phyloP scores from a whole-genome alignment of 768 basidiomycete species.

The Kwoniella mangroviensis region DNA sequence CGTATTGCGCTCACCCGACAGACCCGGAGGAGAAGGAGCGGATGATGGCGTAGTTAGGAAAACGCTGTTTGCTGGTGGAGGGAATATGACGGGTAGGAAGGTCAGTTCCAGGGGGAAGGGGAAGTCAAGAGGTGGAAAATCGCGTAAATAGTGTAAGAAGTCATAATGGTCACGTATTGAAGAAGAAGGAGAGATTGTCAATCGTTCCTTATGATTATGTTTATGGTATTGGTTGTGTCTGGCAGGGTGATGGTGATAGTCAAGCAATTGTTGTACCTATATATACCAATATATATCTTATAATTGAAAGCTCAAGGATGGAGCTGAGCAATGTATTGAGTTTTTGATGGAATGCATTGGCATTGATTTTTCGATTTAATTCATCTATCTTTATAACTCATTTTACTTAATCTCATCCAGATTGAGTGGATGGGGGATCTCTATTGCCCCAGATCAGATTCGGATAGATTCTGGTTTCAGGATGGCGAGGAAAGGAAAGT shows the following conservation, averaged over 20 bases:
- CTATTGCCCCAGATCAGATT: slow-evolving; percentile 4
- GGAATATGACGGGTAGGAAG: slow-evolving; percentile 1
- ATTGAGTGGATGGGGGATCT: too few species aligned
- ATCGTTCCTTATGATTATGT: background rate
- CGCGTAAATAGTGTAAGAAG: slow-evolving; percentile 23
- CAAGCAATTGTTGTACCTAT: too few species aligned
- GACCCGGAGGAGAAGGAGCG: slow-evolving; percentile 5
- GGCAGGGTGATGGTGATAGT: background rate
- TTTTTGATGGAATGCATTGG: too few species aligned
- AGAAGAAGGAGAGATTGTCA: background rate
- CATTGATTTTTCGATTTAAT: too few species aligned
- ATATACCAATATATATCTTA: too few species aligned
- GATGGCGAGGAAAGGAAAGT: background rate
- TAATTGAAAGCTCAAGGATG: too few species aligned
- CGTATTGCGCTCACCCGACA: slow-evolving; percentile 12
- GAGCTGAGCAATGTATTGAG: too few species aligned
- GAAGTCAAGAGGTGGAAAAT: slow-evolving; percentile 22
- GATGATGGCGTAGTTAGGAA: slow-evolving; percentile 34
- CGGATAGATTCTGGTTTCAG: slow-evolving; percentile 20
- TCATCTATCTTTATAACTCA: too few species aligned
- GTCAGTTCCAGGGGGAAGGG: slow-evolving; percentile 12
- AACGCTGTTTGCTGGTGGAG: slow-evolving; percentile 26
- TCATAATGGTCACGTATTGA: background rate
- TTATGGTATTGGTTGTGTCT: too few species aligned
- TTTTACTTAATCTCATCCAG: too few species aligned